Evolutionary conservation across 208 protist genomes (phyloP).

Genomic region (Vickermania spadyakhi): DNA sequence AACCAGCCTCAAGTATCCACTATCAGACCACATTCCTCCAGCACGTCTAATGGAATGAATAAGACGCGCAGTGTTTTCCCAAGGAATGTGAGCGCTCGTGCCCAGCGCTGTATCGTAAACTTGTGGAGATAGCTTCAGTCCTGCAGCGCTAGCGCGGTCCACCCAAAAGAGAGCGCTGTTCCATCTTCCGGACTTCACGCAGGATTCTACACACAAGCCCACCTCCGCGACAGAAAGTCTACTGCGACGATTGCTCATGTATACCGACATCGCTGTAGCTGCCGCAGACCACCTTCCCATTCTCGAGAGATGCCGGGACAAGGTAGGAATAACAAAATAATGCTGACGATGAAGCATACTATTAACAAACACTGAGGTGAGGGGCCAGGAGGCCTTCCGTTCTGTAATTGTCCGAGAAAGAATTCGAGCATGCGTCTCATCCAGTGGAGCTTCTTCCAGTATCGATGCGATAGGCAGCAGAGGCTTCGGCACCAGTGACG

Average conservation of each 20-base stretch:
- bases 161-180: constrained; percentile 75
- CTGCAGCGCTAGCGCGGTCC: constrained; percentile 37
- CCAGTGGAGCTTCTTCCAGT: not conserved
- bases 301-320: constrained; percentile 32
- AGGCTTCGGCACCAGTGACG: no score
- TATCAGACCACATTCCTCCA: constrained; percentile 30
- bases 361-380: constrained; percentile 44
- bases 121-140: constrained; percentile 14
- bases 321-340: constrained; percentile 32
- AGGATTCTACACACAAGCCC: constrained; percentile 49
- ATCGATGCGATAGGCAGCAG: no score
- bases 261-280: constrained; percentile 48
- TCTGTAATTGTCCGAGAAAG: constrained; percentile 60
- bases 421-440: constrained; percentile 25
- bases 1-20: constrained; percentile 22
- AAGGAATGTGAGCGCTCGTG: constrained; percentile 27
- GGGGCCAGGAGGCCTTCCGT: constrained; percentile 31
- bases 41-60: constrained; percentile 44
- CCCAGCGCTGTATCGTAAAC: constrained; percentile 49
- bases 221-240: constrained; percentile 27
- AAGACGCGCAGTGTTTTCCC: constrained; percentile 33
- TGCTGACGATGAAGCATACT: constrained; percentile 44
- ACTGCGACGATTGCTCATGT: constrained; percentile 46
- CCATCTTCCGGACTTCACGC: constrained; percentile 49
- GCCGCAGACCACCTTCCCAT: constrained; percentile 36